A percentile compares a stretch with the other conserved stretches of the same genome.
Evolutionary conservation across 2,329 filamentous ascomycete genomes (phyloP).

Genomic region (Alternaria incomplexa): DNA sequence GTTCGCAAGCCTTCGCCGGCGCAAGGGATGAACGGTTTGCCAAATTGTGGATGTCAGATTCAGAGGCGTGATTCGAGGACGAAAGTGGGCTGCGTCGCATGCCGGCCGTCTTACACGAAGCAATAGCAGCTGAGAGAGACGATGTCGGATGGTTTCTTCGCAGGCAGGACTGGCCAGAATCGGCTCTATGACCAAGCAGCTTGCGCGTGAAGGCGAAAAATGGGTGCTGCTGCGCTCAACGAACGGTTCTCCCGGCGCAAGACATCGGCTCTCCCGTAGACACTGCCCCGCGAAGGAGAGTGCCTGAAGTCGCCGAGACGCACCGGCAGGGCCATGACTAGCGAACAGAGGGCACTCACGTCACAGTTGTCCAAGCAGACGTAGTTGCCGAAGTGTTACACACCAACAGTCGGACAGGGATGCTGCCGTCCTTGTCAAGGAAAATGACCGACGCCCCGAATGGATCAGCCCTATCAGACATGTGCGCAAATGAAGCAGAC

Average conservation of each 20-base stretch:
- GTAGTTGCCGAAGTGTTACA: constrained; percentile 17
- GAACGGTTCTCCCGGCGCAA: constrained; percentile 24
- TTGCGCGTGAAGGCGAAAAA: not conserved
- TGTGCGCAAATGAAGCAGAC: constrained; percentile 22
- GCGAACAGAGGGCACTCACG: constrained; percentile 23
- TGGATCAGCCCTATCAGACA: constrained; percentile 42
- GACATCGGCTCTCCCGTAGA: constrained; percentile 23
- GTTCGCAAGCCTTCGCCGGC: constrained; percentile 26
- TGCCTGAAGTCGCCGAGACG: constrained; percentile 40
- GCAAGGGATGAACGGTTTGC: constrained; percentile 34
- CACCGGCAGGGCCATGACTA: constrained; percentile 22
- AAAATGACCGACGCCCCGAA: constrained; percentile 36
- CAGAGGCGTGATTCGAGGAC: constrained; percentile 36
- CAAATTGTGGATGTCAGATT: constrained; percentile 34
- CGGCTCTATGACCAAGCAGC: constrained; percentile 24
- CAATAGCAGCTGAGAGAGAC: constrained; percentile 30
- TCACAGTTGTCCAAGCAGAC: constrained; percentile 24
- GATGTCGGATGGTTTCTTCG: constrained; percentile 8
- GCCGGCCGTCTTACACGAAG: constrained; percentile 24
- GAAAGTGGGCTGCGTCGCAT: constrained; percentile 28
- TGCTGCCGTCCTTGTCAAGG: constrained; percentile 13
- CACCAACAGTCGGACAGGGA: constrained; percentile 31
- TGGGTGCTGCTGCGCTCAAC: constrained; percentile 2
- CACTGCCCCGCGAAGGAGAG: constrained; percentile 33
- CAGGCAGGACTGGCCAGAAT: constrained; percentile 24